phyloP scores from a whole-genome alignment of 768 basidiomycete species.

The Tricholoma saponaceum region DNA sequence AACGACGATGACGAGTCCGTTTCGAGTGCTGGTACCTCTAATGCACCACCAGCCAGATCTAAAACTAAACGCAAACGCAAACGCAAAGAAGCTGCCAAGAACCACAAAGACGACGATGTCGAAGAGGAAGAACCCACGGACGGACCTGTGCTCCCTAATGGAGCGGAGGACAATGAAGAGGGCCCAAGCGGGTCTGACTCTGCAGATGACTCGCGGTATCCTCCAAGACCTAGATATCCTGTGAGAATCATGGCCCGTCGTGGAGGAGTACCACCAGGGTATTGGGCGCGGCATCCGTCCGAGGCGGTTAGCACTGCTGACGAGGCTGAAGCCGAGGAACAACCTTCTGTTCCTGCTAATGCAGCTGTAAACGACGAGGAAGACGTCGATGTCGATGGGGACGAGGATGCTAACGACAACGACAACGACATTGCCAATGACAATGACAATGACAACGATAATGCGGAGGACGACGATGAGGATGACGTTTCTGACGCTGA shows the following conservation, averaged over 20 bases:
- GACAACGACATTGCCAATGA: conserved; percentile 12
- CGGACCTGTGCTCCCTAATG: background rate
- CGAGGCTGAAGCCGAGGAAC: background rate
- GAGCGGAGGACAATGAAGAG: background rate
- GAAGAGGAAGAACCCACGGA: conserved; percentile 13
- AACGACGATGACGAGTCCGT: conserved; percentile 24
- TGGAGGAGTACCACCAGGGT: background rate
- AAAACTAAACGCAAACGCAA: background rate
- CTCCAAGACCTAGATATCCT: background rate
- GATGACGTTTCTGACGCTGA: conserved; percentile 14
- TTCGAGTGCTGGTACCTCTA: background rate
- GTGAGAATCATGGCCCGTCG: background rate
- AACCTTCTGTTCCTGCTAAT: background rate
- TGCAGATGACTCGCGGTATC: background rate
- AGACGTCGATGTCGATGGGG: background rate
- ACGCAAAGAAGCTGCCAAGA: background rate
- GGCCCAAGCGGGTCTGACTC: background rate
- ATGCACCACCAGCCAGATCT: background rate
- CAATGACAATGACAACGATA: conserved; percentile 12
- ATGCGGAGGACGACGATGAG: conserved; percentile 13
- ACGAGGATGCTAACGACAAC: conserved; percentile 13
- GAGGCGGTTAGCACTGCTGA: background rate
- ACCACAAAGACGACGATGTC: conserved; percentile 3
- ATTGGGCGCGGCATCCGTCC: background rate
- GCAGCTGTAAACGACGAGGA: background rate